A percentile compares a stretch with the other conserved stretches of the same genome.
phyloP scores from a whole-genome alignment of 1,284 basidiomycete genomes.

The Rhodotorula mucilaginosa region DNA sequence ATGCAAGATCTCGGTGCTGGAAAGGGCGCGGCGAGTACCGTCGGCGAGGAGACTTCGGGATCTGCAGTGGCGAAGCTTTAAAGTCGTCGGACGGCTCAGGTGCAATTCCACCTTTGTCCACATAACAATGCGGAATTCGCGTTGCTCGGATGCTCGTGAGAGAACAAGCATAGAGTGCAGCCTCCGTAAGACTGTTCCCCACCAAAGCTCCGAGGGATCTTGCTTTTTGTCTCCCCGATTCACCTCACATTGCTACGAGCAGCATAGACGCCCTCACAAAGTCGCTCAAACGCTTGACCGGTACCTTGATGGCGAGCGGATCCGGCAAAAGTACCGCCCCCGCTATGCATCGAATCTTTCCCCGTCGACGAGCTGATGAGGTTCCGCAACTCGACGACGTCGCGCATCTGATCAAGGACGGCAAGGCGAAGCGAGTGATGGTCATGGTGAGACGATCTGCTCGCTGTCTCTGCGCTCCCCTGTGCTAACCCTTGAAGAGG shows the following conservation, averaged over 20 bases:
- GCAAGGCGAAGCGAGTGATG: slow-evolving; percentile 52
- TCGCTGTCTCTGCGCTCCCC: background rate
- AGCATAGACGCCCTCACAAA: no score
- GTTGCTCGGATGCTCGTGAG: no score
- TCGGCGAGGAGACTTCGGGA: no score
- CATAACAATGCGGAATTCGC: no score
- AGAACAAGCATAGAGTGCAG: background rate
- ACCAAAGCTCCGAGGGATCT: background rate
- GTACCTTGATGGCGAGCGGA: background rate
- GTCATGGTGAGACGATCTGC: slow-evolving; percentile 46
- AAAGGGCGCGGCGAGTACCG: background rate
- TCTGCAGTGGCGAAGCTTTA: no score
- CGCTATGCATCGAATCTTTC: slow-evolving; percentile 19
- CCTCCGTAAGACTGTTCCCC: background rate
- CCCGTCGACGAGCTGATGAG: slow-evolving; percentile 6
- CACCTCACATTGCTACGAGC: background rate
- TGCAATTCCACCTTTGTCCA: no score
- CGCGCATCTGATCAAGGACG: slow-evolving; percentile 48
- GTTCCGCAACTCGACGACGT: slow-evolving; percentile 43
- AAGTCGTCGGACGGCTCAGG: no score
- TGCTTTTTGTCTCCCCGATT: background rate
- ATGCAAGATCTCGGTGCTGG: background rate
- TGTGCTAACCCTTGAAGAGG: background rate
- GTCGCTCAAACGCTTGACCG: background rate
- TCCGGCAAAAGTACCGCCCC: background rate